Conservation (phyloP, 2,329 filamentous ascomycete species). For the Xylaria sp. region DNA sequence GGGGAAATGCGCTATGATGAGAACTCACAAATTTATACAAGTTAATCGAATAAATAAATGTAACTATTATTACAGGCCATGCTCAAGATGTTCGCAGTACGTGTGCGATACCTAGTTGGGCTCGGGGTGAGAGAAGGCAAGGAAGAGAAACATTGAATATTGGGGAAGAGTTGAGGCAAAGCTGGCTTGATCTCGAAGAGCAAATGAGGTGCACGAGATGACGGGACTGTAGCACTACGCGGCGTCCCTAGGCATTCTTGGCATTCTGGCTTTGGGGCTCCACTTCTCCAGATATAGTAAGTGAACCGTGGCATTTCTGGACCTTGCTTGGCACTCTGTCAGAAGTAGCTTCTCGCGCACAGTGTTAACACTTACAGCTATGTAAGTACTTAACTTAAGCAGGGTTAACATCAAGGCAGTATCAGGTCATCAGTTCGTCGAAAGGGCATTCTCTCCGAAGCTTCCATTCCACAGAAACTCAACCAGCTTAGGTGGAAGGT, state of each 20-base stretch:
- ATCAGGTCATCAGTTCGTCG: not conserved
- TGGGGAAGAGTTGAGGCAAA: slow-evolving; percentile 35
- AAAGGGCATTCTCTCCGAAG: not conserved
- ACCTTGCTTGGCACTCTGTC: slow-evolving; percentile 12
- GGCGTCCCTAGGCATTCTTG: slow-evolving; percentile 6
- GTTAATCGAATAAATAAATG: slow-evolving; percentile 37
- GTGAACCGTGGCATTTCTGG: slow-evolving; percentile 35
- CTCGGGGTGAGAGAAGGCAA: slow-evolving; percentile 13
- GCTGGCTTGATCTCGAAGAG: slow-evolving; percentile 39
- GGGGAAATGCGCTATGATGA: slow-evolving; percentile 16
- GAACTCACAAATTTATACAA: slow-evolving; percentile 49
- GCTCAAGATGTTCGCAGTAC: slow-evolving; percentile 36
- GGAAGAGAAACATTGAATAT: slow-evolving; percentile 18
- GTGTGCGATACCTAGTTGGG: slow-evolving; percentile 26
- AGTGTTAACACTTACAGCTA: not conserved
- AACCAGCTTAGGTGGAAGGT: not conserved
- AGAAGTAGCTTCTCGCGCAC: not conserved
- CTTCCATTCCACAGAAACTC: not conserved
- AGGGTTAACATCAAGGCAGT: not conserved
- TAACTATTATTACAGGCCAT: slow-evolving; percentile 45
- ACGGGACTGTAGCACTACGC: slow-evolving; percentile 21
- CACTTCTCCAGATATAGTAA: slow-evolving; percentile 34
- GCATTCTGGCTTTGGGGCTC: slow-evolving; percentile 14
- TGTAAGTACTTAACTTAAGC: no score
- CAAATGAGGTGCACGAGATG: slow-evolving; percentile 35